These are phyloP conservation scores for Chaetomium fimeti DNA, from an alignment of 495 filamentous ascomycete species.

Conservation along the genomic window DNA sequence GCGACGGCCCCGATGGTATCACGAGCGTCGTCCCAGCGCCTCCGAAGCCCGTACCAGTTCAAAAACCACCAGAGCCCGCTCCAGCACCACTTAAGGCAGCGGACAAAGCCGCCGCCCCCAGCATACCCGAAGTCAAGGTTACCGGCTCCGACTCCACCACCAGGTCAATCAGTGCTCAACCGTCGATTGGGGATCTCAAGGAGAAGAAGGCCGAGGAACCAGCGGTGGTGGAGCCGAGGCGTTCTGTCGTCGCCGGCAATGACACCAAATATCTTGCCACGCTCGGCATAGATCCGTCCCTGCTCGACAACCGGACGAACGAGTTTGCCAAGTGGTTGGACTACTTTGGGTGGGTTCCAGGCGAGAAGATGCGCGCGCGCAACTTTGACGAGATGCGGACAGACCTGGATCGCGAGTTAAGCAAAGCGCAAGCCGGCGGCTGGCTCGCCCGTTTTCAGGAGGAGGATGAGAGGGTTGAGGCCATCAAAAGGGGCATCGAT, in stretches of 20 bases:
- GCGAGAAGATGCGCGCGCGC: conserved; percentile 63
- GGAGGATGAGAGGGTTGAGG: conserved; percentile 82
- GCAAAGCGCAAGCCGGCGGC: conserved; percentile 84
- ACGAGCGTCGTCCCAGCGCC: conserved; percentile 82
- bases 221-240: conserved; percentile 40
- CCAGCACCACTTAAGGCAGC: conserved; percentile 32
- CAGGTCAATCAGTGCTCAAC: conserved; percentile 39
- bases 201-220: conserved; percentile 38
- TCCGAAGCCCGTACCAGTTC: conserved; percentile 41
- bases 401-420: conserved; percentile 82
- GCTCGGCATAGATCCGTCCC: conserved; percentile 66
- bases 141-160: conserved; percentile 42
- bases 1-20: conserved; percentile 77
- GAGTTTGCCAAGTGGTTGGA: conserved; percentile 73
- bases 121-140: conserved; percentile 53
- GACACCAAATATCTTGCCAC: conserved; percentile 75
- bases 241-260: conserved; percentile 67
- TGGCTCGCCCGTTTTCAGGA: conserved; percentile 87
- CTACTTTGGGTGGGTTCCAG: conserved; percentile 85
- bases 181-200: conserved; percentile 41
- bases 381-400: conserved; percentile 79
- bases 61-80: conserved; percentile 29
- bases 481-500: conserved; percentile 80
- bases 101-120: conserved; percentile 30
- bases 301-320: conserved; percentile 64